Evolutionary conservation across 2,329 filamentous ascomycete species (phyloP), one percentile per base, ranked within the genome.

Genomic region (Fusarium illudens): DNA sequence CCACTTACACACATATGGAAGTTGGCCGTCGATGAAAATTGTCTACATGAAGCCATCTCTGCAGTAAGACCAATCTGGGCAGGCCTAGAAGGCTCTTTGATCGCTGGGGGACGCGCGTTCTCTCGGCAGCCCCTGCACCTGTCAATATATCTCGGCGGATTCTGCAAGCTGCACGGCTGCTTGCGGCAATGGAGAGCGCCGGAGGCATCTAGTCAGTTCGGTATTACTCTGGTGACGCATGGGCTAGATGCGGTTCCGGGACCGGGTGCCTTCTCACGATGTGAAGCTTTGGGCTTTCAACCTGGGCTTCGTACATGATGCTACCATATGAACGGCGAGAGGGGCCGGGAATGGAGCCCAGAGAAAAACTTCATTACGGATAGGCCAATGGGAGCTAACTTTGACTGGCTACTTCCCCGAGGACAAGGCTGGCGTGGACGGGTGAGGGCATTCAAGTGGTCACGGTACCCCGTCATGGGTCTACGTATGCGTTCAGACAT

Each of bases 101-200:
- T 49, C 32, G 30, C 46, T 9, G 46, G 4, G 34, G 66, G 70
- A 71, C 71, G 71, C 71, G 71, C 68, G 70, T 72, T 69, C 64
- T 42, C 53, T 57, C 48, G 57, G 58, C 55, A 58, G 56, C 32
- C 60, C 56, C 61, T 56, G 34, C 55, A 37, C 60, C 58, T 36
- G 44, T 49, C 58, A 39, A 60, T 54, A 70, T 51, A 17, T 54
- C 55, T 53, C 55, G 27, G 62, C 62, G 19, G 39, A 55, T 69
- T 37, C 61, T 59, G 61, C 39, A 62, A 66, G 54, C 46, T 58
- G 37, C 30, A 32, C 30, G 39, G 30, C 30, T 34, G 20, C 17
- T 36, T 48, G 30, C 30, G n/a, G 30, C 19, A 33, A 22, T 20
- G 12, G 30, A 13, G 30, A 53, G 29, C 49, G 34, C 25, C 32